phyloP scores from a whole-genome alignment of 2,329 filamentous ascomycete genomes.

The Colletotrichum chlorophyti region DNA sequence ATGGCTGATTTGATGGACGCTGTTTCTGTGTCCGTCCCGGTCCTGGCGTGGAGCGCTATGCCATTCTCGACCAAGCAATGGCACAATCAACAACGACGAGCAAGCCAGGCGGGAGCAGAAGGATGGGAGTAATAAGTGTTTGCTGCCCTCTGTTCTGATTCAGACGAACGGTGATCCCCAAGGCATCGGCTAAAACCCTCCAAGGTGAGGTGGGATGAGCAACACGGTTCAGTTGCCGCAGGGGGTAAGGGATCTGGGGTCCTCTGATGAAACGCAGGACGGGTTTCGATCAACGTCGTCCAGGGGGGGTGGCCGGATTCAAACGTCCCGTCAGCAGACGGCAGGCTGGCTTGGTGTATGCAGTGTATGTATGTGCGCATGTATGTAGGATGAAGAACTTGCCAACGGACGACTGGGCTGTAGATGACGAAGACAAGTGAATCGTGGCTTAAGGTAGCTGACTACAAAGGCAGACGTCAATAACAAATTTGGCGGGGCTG shows the following conservation, averaged over 20 bases:
- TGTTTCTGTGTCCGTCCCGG: constrained; percentile 14
- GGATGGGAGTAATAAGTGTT: neutral
- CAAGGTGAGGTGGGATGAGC: constrained; percentile 4
- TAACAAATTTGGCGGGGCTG: neutral
- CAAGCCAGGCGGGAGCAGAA: no score
- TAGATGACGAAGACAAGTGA: neutral
- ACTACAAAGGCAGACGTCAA: constrained; percentile 4
- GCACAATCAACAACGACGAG: neutral
- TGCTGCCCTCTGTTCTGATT: neutral
- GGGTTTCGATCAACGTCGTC: constrained; percentile 21
- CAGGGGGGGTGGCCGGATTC: neutral
- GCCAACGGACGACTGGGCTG: no score
- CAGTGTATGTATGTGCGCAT: no score
- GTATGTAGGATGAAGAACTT: no score
- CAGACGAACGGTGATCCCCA: constrained; percentile 26
- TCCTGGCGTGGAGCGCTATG: constrained; percentile 23
- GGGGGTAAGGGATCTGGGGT: constrained; percentile 29
- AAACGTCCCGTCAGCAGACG: neutral
- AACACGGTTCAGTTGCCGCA: constrained; percentile 18
- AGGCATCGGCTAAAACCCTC: neutral
- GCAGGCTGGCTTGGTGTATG: no score
- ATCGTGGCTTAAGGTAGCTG: neutral
- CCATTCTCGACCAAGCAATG: constrained; percentile 20
- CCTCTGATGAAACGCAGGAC: constrained; percentile 27
- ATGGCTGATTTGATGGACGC: constrained; percentile 16